phyloP scores from a whole-genome alignment of 2,329 filamentous ascomycete species.

The Didymella lethalis region DNA sequence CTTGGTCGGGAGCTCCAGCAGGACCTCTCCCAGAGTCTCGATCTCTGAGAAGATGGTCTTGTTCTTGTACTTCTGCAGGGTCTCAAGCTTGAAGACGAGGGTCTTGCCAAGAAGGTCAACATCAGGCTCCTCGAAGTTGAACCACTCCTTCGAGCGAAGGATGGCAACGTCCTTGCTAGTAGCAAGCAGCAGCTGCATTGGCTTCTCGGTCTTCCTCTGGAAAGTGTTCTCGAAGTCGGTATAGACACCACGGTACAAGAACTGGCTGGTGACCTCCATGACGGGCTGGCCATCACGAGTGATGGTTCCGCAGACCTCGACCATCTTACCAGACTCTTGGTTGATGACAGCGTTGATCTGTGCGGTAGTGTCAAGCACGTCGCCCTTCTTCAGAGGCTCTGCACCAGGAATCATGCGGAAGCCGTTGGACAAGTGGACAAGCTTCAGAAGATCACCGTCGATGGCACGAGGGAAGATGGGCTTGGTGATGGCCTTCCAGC shows the following conservation, averaged over 20 bases:
- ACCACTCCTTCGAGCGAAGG: slow-evolving; percentile 97
- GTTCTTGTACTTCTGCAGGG: slow-evolving; percentile 92
- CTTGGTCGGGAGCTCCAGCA: slow-evolving; percentile 94
- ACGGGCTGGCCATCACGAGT: slow-evolving; percentile 81
- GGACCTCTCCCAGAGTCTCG: slow-evolving; percentile 88
- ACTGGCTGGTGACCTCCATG: slow-evolving; percentile 99
- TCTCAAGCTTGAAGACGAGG: slow-evolving; percentile 93
- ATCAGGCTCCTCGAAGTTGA: slow-evolving; percentile 83
- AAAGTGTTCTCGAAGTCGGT: slow-evolving; percentile 97
- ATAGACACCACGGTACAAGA: slow-evolving; percentile 93
- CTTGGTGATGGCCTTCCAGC: slow-evolving; percentile 99
- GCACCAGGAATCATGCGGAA: slow-evolving; percentile 99
- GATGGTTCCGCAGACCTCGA: slow-evolving; percentile 98
- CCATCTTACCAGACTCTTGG: slow-evolving; percentile 98
- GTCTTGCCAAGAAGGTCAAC: slow-evolving; percentile 92
- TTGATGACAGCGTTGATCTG: slow-evolving; percentile 98
- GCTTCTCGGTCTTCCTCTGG: slow-evolving; percentile 95
- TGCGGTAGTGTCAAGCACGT: slow-evolving; percentile 89
- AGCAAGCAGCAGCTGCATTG: slow-evolving; percentile 88
- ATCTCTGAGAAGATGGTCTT: slow-evolving; percentile 89
- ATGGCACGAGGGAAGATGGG: slow-evolving; percentile 97
- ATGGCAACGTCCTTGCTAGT: slow-evolving; percentile 93
- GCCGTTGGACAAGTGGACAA: slow-evolving; percentile 95
- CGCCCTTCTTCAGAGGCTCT: slow-evolving; percentile 92
- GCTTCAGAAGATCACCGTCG: slow-evolving; percentile 92